Conservation (phyloP, 768 basidiomycete genomes). For the Galerina marginata region DNA sequence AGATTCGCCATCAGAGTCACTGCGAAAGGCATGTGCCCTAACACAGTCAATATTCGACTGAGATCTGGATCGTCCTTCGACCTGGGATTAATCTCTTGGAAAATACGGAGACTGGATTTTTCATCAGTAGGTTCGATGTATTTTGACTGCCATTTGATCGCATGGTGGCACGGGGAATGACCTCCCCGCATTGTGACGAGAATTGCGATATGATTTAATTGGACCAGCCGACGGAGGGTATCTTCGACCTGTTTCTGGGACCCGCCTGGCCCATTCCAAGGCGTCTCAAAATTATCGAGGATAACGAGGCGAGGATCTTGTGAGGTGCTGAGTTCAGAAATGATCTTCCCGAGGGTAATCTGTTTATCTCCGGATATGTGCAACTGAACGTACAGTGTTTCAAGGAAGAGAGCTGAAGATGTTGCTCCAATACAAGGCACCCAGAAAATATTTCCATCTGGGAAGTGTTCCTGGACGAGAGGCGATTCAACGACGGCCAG, state of each 20-base stretch:
- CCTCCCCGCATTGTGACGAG: conserved; percentile 39
- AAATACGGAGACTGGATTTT: conserved; percentile 25
- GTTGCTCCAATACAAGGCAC: conserved; percentile 39
- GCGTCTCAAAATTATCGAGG: conserved; percentile 47
- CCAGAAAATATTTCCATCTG: conserved; percentile 29
- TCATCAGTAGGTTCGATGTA: conserved; percentile 2
- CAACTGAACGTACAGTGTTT: conserved; percentile 27
- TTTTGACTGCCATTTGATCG: conserved; percentile 28
- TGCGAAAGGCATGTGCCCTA: conserved; percentile 38
- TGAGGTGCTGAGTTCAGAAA: conserved; percentile 25
- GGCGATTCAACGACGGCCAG: conserved; percentile 35
- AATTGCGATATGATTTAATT: conserved; percentile 32
- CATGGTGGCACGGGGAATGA: conserved; percentile 27
- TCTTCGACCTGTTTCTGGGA: conserved; percentile 25
- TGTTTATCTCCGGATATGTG: conserved; percentile 25
- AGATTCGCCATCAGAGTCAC: conserved; percentile 38
- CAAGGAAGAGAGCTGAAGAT: conserved; percentile 28
- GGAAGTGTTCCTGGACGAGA: conserved; percentile 20
- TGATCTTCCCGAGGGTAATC: conserved; percentile 21
- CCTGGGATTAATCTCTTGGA: conserved; percentile 21
- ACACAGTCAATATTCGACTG: conserved; percentile 21
- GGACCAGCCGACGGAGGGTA: conserved; percentile 27
- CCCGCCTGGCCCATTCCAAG: conserved; percentile 34
- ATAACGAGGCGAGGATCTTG: conserved; percentile 34
- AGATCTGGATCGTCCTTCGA: conserved; percentile 27